Base-by-base conservation (phyloP, 208 protist genomes). In the Porcisia hertigi region DNA sequence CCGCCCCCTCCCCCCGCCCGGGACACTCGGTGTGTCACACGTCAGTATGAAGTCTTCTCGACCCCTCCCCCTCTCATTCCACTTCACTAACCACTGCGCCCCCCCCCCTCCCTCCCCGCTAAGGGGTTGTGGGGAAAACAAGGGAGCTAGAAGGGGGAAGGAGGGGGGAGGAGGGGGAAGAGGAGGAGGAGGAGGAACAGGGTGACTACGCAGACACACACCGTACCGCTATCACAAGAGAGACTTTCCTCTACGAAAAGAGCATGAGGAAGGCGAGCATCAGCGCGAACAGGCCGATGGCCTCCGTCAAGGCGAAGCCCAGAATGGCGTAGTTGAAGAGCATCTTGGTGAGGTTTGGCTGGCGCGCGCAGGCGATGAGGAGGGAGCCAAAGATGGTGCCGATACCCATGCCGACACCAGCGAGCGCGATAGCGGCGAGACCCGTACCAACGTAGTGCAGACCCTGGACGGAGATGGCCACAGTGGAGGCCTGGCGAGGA, bases 321-420 rank as follows among this genome's bases (percentile, higher is more conserved):
- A 97, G 88, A 94, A 97, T 96, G 81, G 92, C 92, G 85, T 97
- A 97, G 91, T 96, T 96, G 83, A 97, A 96, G 52, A 97, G 86
- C 92, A 95, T 94, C 84, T 94, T 94, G 76, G 91, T 93, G 71
- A 97, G 75, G 84, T 96, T 96, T 25, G 94, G 94, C 88, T 97
- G 92, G 64, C 94, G 94, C 54, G 94, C 92, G 84, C 91, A 95
- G 78, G 89, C 91, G 30, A 97, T 79, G 12, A 97, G 84, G 41
- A 96, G 88, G 71, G 83, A 85, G 71, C 92, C 92, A 73, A 97
- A 97, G 84, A 96, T 94, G 59, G 88, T 96, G 74, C 92, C 94
- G 69, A 97, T 96, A 86, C 94, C 94, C 82, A 97, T 87, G 59
- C 94, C 94, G 30, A 97, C 94, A 80, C 94, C 94, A 71, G 91